phyloP scores from a whole-genome alignment of 495 filamentous ascomycete genomes.

The Penicillium angulare region DNA sequence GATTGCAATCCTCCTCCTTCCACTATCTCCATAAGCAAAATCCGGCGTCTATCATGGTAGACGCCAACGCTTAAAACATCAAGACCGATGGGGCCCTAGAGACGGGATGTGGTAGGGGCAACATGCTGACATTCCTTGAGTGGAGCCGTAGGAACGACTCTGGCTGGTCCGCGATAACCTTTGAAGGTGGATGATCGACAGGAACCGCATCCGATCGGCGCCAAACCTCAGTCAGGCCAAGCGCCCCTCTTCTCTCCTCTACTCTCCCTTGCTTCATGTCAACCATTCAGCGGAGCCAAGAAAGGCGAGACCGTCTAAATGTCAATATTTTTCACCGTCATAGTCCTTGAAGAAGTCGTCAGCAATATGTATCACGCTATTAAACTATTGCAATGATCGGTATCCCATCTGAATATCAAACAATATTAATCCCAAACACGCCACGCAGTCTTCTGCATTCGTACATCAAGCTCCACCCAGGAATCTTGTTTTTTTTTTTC shows the following conservation, averaged over 20 bases:
- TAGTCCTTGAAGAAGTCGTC: neutral
- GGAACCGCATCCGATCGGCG: conserved; percentile 18
- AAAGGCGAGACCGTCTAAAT: no score
- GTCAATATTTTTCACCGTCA: no score
- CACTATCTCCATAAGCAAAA: neutral
- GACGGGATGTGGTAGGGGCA: conserved; percentile 20
- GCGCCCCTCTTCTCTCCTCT: neutral
- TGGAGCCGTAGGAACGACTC: neutral
- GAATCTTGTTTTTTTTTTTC: no score
- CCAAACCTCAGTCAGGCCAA: conserved; percentile 3
- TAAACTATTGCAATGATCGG: neutral
- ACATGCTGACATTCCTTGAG: conserved; percentile 7
- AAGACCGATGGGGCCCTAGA: neutral
- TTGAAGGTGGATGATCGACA: conserved; percentile 20
- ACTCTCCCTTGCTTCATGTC: conserved; percentile 20
- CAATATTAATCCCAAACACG: neutral
- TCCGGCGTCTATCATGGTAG: neutral
- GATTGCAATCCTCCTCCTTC: neutral
- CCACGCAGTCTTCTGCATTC: conserved; percentile 13
- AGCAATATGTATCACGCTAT: neutral
- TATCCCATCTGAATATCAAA: neutral
- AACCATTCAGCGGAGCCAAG: conserved; percentile 2
- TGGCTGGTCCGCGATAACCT: conserved; percentile 7
- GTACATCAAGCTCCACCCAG: neutral
- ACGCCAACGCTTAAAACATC: neutral